A percentile compares a stretch with the other conserved stretches of the same genome.
Evolutionary conservation across 371 early-diverging fungal species (phyloP).

Genomic region (Syncephalastrum monosporum): DNA sequence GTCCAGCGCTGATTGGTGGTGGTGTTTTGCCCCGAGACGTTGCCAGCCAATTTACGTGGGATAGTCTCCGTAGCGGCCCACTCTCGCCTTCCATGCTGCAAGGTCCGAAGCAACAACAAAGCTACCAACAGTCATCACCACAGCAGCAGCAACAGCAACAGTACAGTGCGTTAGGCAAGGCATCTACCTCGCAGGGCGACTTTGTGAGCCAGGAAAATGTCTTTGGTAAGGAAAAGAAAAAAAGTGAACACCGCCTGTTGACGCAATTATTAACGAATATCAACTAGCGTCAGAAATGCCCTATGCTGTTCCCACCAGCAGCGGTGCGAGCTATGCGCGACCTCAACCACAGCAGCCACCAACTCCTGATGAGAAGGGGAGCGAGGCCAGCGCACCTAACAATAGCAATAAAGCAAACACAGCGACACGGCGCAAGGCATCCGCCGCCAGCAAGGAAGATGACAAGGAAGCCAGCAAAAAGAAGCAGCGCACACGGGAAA

Average conservation of each 20-base stretch:
- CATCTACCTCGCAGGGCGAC: too few species aligned
- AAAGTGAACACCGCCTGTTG: too few species aligned
- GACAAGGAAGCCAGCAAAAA: conserved; percentile 24
- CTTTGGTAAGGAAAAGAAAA: too few species aligned
- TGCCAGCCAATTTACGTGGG: conserved; percentile 58
- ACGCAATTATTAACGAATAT: too few species aligned
- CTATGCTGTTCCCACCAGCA: too few species aligned
- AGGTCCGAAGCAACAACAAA: conserved; percentile 47
- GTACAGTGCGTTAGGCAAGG: neutral
- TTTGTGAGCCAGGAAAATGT: too few species aligned
- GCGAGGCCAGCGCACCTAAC: neutral
- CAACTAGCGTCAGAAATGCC: too few species aligned
- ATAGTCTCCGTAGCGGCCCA: conserved; percentile 70
- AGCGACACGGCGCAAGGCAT: conserved; percentile 10
- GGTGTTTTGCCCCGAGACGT: conserved; percentile 47
- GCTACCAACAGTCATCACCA: neutral
- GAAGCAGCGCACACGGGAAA: conserved; percentile 24
- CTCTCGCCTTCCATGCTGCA: conserved; percentile 76
- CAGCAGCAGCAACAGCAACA: conserved; percentile 8
- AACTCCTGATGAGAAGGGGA: too few species aligned
- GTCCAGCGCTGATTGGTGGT: conserved; percentile 36
- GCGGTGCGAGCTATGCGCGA: too few species aligned
- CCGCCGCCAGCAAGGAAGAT: conserved; percentile 14
- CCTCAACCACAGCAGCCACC: too few species aligned
- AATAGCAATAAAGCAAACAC: conserved; percentile 11